Conservation (phyloP, 345 rosid genomes). For the Heritiera littoralis region DNA sequence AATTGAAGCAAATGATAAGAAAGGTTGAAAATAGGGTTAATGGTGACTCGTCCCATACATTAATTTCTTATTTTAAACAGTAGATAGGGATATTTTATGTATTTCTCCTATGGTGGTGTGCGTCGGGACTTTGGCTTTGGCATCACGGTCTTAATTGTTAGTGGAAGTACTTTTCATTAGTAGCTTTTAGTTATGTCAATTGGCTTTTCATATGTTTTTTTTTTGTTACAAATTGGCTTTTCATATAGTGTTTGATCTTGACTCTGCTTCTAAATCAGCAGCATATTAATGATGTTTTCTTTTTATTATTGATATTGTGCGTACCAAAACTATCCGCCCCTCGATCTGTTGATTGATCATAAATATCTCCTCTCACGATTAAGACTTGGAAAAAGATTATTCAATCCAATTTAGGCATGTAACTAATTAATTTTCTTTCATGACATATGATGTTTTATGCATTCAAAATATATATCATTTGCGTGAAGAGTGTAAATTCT, state of each 20-base stretch:
- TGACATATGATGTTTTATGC: background rate
- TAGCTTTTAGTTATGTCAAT: background rate
- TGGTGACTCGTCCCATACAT: background rate
- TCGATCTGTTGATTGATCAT: background rate
- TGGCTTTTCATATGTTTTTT: background rate
- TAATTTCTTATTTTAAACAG: background rate
- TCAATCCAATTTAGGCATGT: background rate
- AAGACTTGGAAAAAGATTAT: background rate
- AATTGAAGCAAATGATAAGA: too few relatives aligned
- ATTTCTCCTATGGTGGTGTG: background rate
- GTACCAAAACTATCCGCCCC: background rate
- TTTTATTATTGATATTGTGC: too few relatives aligned
- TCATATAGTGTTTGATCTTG: background rate
- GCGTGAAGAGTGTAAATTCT: background rate
- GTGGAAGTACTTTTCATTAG: conserved; percentile 8
- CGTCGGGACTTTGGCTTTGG: background rate
- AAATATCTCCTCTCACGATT: background rate
- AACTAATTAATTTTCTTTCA: background rate
- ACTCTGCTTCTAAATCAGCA: background rate
- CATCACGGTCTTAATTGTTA: background rate
- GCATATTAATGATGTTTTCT: background rate
- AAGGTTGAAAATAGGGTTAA: background rate
- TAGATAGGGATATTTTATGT: background rate
- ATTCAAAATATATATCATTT: background rate
- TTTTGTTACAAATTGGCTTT: background rate